A percentile compares a stretch with the other conserved stretches of the same genome.
Conservation (phyloP, 495 filamentous ascomycete genomes). For the Tetracladium marchalianum region DNA sequence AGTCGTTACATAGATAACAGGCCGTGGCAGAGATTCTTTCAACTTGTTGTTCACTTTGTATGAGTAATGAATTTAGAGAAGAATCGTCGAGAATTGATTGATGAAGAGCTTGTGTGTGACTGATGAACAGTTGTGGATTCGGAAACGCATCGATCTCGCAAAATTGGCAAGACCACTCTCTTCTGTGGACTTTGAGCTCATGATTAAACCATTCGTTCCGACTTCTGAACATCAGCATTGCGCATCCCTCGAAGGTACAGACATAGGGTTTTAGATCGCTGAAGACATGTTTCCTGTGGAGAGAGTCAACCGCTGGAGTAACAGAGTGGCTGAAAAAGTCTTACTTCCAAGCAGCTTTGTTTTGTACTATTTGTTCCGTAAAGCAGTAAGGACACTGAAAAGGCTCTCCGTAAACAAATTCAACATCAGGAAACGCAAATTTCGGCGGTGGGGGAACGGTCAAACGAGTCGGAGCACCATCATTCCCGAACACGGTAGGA, state of each 20-base stretch:
- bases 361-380: background rate
- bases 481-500: background rate
- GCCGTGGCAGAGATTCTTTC: background rate
- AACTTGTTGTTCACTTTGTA: background rate
- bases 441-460: background rate
- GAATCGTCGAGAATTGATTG: background rate
- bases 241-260: constrained; percentile 1
- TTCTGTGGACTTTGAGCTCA: constrained; percentile 1
- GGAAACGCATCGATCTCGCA: background rate
- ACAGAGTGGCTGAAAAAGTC: background rate
- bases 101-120: background rate
- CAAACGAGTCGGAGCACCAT: background rate
- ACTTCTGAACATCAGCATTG: background rate
- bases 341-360: constrained; percentile 1
- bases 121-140: background rate
- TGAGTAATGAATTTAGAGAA: background rate
- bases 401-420: background rate
- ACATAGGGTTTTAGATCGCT: constrained; percentile 3
- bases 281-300: constrained; percentile 4
- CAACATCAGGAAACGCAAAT: background rate
- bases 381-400: constrained; percentile 8
- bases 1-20: background rate
- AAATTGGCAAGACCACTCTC: background rate
- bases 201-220: background rate
- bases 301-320: background rate